phyloP scores from a whole-genome alignment of 495 filamentous ascomycete genomes.

The Lichina pygmaea region DNA sequence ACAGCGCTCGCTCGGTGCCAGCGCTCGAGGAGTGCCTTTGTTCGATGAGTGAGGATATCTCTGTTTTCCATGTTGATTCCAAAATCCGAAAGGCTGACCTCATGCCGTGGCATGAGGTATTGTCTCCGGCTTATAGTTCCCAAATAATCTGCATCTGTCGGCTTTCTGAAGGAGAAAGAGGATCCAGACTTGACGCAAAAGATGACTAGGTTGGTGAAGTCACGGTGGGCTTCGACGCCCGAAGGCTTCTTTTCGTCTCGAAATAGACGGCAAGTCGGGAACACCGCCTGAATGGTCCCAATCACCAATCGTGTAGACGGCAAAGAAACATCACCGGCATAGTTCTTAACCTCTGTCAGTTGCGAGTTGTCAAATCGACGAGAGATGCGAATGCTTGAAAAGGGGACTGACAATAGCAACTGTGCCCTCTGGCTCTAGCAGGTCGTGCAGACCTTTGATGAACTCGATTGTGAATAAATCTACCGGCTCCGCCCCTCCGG shows the following conservation, averaged over 20 bases:
- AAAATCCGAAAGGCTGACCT: constrained; percentile 24
- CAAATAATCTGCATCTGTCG: constrained; percentile 37
- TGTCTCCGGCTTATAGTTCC: constrained; percentile 37
- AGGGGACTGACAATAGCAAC: constrained; percentile 47
- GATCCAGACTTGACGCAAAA: constrained; percentile 32
- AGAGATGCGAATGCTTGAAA: neutral
- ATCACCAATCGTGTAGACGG: constrained; percentile 33
- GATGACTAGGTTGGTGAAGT: constrained; percentile 84
- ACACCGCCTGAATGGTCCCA: constrained; percentile 40
- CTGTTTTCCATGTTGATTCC: constrained; percentile 7
- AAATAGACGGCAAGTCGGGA: constrained; percentile 61
- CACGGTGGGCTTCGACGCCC: constrained; percentile 17
- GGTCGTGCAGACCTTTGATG: constrained; percentile 30
- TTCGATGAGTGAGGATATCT: constrained; percentile 23
- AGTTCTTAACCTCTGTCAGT: constrained; percentile 33
- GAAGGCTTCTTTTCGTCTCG: constrained; percentile 36
- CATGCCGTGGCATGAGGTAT: constrained; percentile 46
- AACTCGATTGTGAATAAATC: constrained; percentile 73
- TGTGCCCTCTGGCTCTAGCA: constrained; percentile 54
- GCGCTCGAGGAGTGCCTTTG: constrained; percentile 30
- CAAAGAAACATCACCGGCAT: constrained; percentile 69
- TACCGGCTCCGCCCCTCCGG: constrained; percentile 75
- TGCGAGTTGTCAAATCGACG: neutral
- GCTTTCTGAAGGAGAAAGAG: constrained; percentile 37
- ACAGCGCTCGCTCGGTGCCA: constrained; percentile 50